Conservation (phyloP, 2,329 filamentous ascomycete species). For the Fusarium sp. region DNA sequence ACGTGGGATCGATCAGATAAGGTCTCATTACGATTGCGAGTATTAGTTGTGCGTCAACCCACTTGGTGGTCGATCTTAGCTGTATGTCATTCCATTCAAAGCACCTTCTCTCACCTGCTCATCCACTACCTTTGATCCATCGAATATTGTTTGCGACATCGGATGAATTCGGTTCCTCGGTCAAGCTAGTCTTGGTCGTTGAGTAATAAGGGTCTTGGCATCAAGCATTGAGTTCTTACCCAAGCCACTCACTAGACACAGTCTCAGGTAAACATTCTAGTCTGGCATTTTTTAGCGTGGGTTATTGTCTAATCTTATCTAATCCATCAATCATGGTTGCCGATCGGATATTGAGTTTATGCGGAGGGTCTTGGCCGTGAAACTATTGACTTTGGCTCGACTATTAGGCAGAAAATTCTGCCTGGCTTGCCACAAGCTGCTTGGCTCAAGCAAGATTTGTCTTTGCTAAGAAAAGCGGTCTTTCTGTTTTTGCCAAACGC, state of each 20-base stretch:
- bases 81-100: not conserved
- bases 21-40: not conserved
- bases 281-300: not conserved
- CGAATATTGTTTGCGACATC: not conserved
- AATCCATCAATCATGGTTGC: slow-evolving; percentile 5
- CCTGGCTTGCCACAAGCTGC: not conserved
- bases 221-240: not conserved
- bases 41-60: not conserved
- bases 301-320: slow-evolving; percentile 21
- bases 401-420: not conserved
- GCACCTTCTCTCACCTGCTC: not conserved
- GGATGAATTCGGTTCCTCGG: not conserved
- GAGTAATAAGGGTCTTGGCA: not conserved
- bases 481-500: not conserved
- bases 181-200: not conserved
- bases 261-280: slow-evolving; percentile 8
- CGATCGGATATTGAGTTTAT: not conserved
- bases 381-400: not conserved
- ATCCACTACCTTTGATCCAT: not conserved
- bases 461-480: not conserved
- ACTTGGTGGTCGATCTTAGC: slow-evolving; percentile 6
- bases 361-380: not conserved
- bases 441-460: fast-evolving
- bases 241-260: not conserved
- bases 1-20: slow-evolving; percentile 8